Evolutionary conservation across 805 yeast genomes (phyloP).

Genomic region (Metschnikowia aberdeeniae): DNA sequence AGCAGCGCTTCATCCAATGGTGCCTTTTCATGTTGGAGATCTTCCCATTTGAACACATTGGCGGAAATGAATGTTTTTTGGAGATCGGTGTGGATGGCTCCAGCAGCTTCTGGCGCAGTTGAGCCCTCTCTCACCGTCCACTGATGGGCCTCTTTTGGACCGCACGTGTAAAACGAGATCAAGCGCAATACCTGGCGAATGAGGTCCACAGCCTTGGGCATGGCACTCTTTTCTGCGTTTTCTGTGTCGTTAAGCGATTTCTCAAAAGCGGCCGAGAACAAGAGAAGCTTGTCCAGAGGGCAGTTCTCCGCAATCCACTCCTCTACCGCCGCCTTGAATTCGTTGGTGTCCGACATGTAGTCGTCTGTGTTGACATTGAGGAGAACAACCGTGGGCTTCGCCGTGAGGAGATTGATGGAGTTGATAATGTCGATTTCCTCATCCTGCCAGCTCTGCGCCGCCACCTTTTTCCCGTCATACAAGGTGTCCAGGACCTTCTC

Average conservation of each 20-base stretch:
- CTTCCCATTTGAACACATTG: conserved; percentile 82
- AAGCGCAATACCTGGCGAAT: conserved; percentile 33
- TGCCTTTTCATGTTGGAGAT: conserved; percentile 40
- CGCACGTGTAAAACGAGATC: conserved; percentile 93
- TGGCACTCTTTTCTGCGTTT: conserved; percentile 34
- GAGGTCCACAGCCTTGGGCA: conserved; percentile 55
- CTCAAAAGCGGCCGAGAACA: conserved; percentile 49
- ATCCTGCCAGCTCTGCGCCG: conserved; percentile 56
- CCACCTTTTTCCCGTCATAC: conserved; percentile 55
- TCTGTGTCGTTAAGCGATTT: conserved; percentile 19
- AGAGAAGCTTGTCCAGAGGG: conserved; percentile 46
- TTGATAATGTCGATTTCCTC: conserved; percentile 64
- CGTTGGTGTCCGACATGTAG: conserved; percentile 50
- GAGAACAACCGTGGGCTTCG: conserved; percentile 81
- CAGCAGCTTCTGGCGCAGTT: conserved; percentile 98
- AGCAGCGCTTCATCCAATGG: conserved; percentile 50
- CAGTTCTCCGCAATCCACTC: conserved; percentile 66
- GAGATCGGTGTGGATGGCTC: conserved; percentile 93
- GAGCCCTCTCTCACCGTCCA: conserved; percentile 95
- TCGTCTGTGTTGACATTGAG: conserved; percentile 73
- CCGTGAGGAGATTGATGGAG: conserved; percentile 70
- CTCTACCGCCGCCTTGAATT: conserved; percentile 47
- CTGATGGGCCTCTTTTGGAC: conserved; percentile 94
- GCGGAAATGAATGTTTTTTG: conserved; percentile 94
- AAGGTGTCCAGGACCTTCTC: conserved; percentile 31